A percentile compares a stretch with the other conserved stretches of the same genome.
These are phyloP conservation scores for Ascochyta fabae DNA, from an alignment of 2,329 filamentous ascomycete genomes.

Conservation along the genomic window DNA sequence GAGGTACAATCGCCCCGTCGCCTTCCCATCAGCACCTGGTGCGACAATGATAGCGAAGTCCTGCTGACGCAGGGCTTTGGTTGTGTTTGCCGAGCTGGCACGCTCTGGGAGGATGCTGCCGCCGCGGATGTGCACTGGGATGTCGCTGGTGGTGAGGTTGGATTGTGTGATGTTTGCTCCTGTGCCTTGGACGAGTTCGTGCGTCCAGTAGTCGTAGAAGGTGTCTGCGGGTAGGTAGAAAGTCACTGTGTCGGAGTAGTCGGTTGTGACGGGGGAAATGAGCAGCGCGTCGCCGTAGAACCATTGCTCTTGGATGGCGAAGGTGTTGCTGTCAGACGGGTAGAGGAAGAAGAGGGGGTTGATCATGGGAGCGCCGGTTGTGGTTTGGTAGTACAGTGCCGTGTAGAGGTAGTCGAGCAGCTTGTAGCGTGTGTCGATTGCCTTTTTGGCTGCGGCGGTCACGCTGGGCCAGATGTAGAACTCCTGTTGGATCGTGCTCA, in stretches of 20 bases:
- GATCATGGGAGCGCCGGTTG: constrained; percentile 68
- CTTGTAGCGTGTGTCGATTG: constrained; percentile 75
- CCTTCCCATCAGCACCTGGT: constrained; percentile 66
- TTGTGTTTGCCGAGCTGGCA: constrained; percentile 64
- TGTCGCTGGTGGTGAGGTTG: constrained; percentile 58
- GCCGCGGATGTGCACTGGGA: constrained; percentile 72
- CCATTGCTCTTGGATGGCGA: constrained; percentile 62
- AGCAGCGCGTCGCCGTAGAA: constrained; percentile 65
- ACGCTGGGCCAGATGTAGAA: constrained; percentile 74
- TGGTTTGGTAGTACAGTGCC: constrained; percentile 65
- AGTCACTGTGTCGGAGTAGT: constrained; percentile 59
- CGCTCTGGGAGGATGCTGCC: constrained; percentile 71
- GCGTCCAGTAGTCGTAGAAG: constrained; percentile 68
- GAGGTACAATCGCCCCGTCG: constrained; percentile 72
- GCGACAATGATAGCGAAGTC: constrained; percentile 76
- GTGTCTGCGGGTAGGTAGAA: constrained; percentile 64
- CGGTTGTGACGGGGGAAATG: constrained; percentile 62
- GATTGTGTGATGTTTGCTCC: constrained; percentile 54
- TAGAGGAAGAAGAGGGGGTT: constrained; percentile 77
- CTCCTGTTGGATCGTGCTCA: constrained; percentile 65
- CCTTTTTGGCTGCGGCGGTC: constrained; percentile 68
- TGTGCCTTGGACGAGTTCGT: constrained; percentile 53
- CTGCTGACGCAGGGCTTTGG: constrained; percentile 66
- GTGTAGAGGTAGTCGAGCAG: constrained; percentile 85
- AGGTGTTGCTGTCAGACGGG: constrained; percentile 62